These are phyloP conservation scores for Elaphomyces granulatus DNA, from an alignment of 495 filamentous ascomycete genomes.

Conservation along the genomic window DNA sequence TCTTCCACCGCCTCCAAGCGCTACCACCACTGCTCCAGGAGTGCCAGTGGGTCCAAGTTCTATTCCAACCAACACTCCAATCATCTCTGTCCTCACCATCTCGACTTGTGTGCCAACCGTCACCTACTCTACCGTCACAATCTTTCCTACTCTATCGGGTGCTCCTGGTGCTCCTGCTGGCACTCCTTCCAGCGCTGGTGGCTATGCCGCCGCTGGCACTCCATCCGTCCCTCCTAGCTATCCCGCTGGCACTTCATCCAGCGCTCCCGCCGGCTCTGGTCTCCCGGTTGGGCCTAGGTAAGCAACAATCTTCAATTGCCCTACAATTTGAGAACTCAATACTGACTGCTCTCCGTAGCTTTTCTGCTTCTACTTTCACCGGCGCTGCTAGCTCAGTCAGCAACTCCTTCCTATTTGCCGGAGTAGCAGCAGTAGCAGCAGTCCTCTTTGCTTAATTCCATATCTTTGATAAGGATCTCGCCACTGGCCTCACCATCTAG, in stretches of 20 bases:
- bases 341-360: conserved; percentile 11
- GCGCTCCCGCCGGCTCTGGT: conserved; percentile 4
- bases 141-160: conserved; percentile 7
- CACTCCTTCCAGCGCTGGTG: conserved; percentile 10
- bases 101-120: conserved; percentile 34
- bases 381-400: conserved; percentile 34
- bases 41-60: conserved; percentile 6
- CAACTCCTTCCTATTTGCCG: conserved; percentile 35
- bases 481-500: too few species aligned
- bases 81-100: conserved; percentile 19
- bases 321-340: too few species aligned
- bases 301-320: too few species aligned
- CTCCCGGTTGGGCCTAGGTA: conserved; percentile 5
- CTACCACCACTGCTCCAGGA: conserved; percentile 5
- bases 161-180: conserved; percentile 14
- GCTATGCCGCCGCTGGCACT: conserved; percentile 19
- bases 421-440: conserved; percentile 35
- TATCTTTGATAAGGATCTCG: too few species aligned
- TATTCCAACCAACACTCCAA: conserved; percentile 9
- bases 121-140: conserved; percentile 25
- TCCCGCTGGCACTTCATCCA: conserved; percentile 14
- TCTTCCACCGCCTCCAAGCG: conserved; percentile 8
- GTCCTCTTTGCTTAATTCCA: conserved; percentile 40
- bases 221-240: conserved; percentile 7
- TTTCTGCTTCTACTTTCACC: conserved; percentile 28